Conservation (phyloP, 2,329 filamentous ascomycete species). For the Colletotrichum lupini region DNA sequence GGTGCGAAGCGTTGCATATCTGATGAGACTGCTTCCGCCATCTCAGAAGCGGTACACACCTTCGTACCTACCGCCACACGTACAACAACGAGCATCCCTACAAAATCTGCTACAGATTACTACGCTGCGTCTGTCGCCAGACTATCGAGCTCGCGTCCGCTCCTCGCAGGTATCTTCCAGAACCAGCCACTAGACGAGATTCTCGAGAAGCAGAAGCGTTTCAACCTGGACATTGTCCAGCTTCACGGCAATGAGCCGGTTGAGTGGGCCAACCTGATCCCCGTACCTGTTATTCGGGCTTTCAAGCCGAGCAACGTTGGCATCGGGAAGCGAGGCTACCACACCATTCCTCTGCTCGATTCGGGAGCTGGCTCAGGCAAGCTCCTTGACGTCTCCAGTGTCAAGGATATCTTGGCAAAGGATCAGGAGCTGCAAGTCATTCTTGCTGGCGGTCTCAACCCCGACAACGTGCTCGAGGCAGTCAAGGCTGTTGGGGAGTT, state of each 20-base stretch:
- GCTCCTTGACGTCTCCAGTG: slow-evolving; percentile 76
- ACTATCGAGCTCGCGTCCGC: slow-evolving; percentile 68
- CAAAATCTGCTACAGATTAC: slow-evolving; percentile 67
- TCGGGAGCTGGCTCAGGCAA: slow-evolving; percentile 87
- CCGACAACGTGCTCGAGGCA: slow-evolving; percentile 79
- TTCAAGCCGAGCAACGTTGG: slow-evolving; percentile 84
- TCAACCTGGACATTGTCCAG: slow-evolving; percentile 89
- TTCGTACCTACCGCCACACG: slow-evolving; percentile 60
- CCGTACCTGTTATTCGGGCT: slow-evolving; percentile 88
- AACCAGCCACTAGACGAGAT: slow-evolving; percentile 89
- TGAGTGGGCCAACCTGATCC: slow-evolving; percentile 90
- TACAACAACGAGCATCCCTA: slow-evolving; percentile 44
- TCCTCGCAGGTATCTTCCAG: slow-evolving; percentile 93
- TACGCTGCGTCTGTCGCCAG: slow-evolving; percentile 69
- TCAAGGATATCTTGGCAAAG: slow-evolving; percentile 72
- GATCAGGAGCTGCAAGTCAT: slow-evolving; percentile 81
- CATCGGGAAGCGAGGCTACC: slow-evolving; percentile 80
- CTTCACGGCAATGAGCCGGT: slow-evolving; percentile 92
- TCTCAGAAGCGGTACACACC: slow-evolving; percentile 81
- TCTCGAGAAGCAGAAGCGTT: slow-evolving; percentile 78
- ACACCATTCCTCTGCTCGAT: slow-evolving; percentile 86
- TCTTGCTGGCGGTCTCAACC: slow-evolving; percentile 85
- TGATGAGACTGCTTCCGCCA: slow-evolving; percentile 81
- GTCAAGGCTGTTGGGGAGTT: slow-evolving; percentile 70
- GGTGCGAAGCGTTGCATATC: slow-evolving; percentile 83